Evolutionary conservation across 2,329 filamentous ascomycete species (phyloP), one percentile per base, ranked within the genome.

Genomic region (Colletotrichum ledebouriae): DNA sequence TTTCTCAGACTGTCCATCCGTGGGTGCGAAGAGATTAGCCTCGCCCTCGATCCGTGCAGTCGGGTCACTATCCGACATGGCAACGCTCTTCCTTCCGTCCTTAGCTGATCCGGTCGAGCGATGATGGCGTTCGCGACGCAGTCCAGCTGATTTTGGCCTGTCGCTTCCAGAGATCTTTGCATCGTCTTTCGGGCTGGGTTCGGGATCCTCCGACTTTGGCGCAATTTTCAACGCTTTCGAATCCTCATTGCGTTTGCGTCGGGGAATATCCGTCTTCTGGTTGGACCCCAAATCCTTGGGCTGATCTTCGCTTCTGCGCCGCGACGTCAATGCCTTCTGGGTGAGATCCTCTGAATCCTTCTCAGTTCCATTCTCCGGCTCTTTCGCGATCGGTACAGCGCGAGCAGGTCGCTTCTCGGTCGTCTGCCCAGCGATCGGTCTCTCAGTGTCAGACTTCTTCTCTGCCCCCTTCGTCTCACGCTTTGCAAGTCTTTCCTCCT

Each of bases 41-140:
- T 89, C 87, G 10, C 80, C 84, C 72, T 86, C 82, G 58, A 89
- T 87, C 50, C 86, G 84, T 71, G 86, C 86, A 1, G 82, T 85
- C 4, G 87, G 86, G 69, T 89, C 87, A 13, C 77, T 73, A 63
- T 88, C 86, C 0, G 86, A 71, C 66, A 81, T 78, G 5, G 76
- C 74, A 73, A 81, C 76, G 73, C 83, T 86, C 41, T 80, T 81
- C 63, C 80, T 78, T 75, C 86, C 87, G 71, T 83, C 82, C 71
- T 79, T 80, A 57, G 78, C 72, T 47, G 85, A 86, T 55, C 86
- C 85, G 29, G 75, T 76, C 2, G 85, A 87, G 12, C 76, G 73
- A 59, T 75, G 77, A 59, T 83, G 80, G 11, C 76, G 73, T 61
- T 75, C 77, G 57, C 83, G 80, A 46, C 75, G 78, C 44, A 87